Evolutionary conservation across 2,329 filamentous ascomycete species (phyloP), one percentile per base, ranked within the genome.

Genomic region (Karstenula rhodostoma): DNA sequence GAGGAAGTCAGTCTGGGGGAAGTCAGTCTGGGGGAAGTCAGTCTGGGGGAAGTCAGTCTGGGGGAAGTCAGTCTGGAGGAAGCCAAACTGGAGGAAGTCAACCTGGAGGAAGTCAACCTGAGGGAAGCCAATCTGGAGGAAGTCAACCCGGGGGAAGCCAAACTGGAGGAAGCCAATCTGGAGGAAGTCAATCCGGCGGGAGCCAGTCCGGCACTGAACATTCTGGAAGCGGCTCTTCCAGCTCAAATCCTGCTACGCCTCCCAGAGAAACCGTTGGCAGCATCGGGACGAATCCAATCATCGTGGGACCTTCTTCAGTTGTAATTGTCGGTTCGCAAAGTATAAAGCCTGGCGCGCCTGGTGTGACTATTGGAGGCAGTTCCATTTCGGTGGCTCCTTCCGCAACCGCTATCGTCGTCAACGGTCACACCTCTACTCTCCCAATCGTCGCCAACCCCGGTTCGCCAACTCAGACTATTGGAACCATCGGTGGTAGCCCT

Each of bases 331-430:
- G 71, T 17, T 69, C 73, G 10, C 74, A 78, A 40, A 77, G 71
- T 3, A 64, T 81, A 4, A 50, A 55, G 17, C 73, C 78, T 15
- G 77, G 77, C 17, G 76, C 75, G 2, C 59, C 71, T 4, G 65
- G 72, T 4, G 67, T 79, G 25, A 77, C 72, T 0, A 71, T 81
- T 9, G 73, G 73, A 53, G 78, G 67, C 10, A 80, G 73, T 6
- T 70, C 62, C 9, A 54, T 79, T 1, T 75, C 72, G 2, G 65
- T 78, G 2, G 66, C 67, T 23, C 72, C 76, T 22, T 80, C 75
- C 32, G 79, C 70, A 15, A 74, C 73, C 25, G 78, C 75, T 7
- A 61, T 81, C 4, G 62, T 80, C 3, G 64, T 80, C 19, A 74
- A 75, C 56, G 74, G 74, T 23, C 66, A 64, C 19, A 72, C 69